These are phyloP conservation scores for Achaetomiella virescens DNA, from an alignment of 495 filamentous ascomycete species.

Conservation along the genomic window DNA sequence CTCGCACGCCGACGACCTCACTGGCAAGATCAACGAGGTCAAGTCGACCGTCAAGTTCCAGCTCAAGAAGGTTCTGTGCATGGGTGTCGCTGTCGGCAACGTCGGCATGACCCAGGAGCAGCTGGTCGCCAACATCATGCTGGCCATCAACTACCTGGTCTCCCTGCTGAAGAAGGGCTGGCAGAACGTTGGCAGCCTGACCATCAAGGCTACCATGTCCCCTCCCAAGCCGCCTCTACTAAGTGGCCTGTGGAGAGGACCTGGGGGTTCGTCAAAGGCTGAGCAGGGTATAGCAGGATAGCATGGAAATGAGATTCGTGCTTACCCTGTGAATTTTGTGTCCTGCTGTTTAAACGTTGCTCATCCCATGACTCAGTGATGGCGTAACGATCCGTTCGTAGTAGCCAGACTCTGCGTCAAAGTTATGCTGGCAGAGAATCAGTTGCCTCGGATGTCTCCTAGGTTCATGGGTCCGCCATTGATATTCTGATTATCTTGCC, in stretches of 20 bases:
- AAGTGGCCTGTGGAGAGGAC: constrained; percentile 29
- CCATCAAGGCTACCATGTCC: constrained; percentile 99
- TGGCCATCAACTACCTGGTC: constrained; percentile 99
- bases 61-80: constrained; percentile 99
- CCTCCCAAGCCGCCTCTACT: constrained; percentile 95
- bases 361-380: too few species aligned
- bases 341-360: too few species aligned
- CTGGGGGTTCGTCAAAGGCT: neutral
- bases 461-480: too few species aligned
- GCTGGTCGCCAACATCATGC: constrained; percentile 87
- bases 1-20: constrained; percentile 89
- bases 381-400: too few species aligned
- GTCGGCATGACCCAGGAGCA: constrained; percentile 96
- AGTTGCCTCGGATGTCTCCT: too few species aligned
- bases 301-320: neutral
- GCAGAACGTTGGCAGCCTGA: constrained; percentile 99
- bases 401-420: too few species aligned
- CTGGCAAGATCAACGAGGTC: constrained; percentile 92
- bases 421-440: too few species aligned
- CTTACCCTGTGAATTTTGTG: neutral
- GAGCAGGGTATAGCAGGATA: neutral
- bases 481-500: too few species aligned
- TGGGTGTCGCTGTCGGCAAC: constrained; percentile 97
- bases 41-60: constrained; percentile 99
- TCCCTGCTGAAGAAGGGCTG: constrained; percentile 99